These are phyloP conservation scores for Lyophyllum decastes DNA, from an alignment of 768 basidiomycete species.

Conservation along the genomic window DNA sequence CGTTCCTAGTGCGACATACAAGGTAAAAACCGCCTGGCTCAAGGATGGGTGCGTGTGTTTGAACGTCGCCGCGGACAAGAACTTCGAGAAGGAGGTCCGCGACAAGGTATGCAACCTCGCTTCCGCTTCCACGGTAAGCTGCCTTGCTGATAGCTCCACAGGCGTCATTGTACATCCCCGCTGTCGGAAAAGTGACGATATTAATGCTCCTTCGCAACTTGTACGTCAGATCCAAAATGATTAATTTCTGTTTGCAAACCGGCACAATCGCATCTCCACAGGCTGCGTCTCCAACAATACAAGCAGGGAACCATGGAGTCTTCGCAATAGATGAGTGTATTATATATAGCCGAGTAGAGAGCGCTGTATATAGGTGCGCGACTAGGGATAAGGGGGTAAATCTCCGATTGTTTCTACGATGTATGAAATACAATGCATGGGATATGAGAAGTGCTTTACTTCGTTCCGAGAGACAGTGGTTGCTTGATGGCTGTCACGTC, in stretches of 20 bases:
- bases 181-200: conserved; percentile 98
- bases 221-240: conserved; percentile 45
- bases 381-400: conserved; percentile 21
- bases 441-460: conserved; percentile 11
- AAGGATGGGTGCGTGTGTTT: conserved; percentile 94
- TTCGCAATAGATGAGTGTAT: conserved; percentile 32
- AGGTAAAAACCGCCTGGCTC: conserved; percentile 84
- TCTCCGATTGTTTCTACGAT: conserved; percentile 25
- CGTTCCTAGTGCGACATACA: conserved; percentile 84
- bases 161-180: conserved; percentile 94
- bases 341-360: conserved; percentile 27
- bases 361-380: conserved; percentile 26
- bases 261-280: conserved; percentile 21
- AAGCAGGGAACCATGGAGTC: conserved; percentile 29
- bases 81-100: conserved; percentile 91
- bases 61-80: conserved; percentile 94
- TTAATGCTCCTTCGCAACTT: conserved; percentile 96
- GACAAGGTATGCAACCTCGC: conserved; percentile 66
- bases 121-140: neutral
- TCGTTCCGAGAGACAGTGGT: neutral
- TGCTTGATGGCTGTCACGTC: conserved; percentile 5
- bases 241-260: neutral
- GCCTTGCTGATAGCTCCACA: conserved; percentile 29
- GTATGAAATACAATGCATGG: conserved; percentile 33
- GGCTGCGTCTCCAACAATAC: conserved; percentile 61